Conservation (phyloP, 1,284 basidiomycete species). For the Boletus subluridellus region DNA sequence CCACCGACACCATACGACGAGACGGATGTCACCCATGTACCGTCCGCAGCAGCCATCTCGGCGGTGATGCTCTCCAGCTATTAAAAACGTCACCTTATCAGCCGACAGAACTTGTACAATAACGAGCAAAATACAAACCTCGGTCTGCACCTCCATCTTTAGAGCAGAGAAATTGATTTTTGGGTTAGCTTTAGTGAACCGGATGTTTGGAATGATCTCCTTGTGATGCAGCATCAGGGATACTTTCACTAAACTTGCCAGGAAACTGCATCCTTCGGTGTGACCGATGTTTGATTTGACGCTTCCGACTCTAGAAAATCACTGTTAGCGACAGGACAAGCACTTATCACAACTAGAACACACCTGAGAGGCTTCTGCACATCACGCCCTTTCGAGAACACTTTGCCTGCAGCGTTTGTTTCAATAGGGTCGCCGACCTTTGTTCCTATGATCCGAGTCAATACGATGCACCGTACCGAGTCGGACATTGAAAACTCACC, state of each 20-base stretch:
- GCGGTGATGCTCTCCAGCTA: slow-evolving; percentile 23
- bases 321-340: background rate
- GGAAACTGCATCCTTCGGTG: slow-evolving; percentile 31
- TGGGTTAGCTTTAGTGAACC: slow-evolving; percentile 28
- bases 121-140: slow-evolving; percentile 8
- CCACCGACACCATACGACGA: slow-evolving; percentile 32
- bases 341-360: background rate
- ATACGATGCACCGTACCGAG: background rate
- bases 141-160: slow-evolving; percentile 29
- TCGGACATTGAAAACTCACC: slow-evolving; percentile 21
- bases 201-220: slow-evolving; percentile 28
- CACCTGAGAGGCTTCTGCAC: slow-evolving; percentile 23
- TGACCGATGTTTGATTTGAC: slow-evolving; percentile 35
- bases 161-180: slow-evolving; percentile 26
- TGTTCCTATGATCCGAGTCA: slow-evolving; percentile 29
- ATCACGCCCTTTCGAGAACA: slow-evolving; percentile 30
- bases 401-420: slow-evolving; percentile 45
- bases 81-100: background rate
- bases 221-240: slow-evolving; percentile 31
- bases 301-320: slow-evolving; percentile 26
- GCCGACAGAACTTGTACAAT: background rate
- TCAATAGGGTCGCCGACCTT: slow-evolving; percentile 50
- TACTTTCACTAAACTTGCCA: slow-evolving; percentile 31
- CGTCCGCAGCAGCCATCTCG: slow-evolving; percentile 26
- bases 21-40: slow-evolving; percentile 28